A percentile compares a stretch with the other conserved stretches of the same genome.
phyloP scores from a whole-genome alignment of 1,284 basidiomycete species.

The Earliella scabrosa region DNA sequence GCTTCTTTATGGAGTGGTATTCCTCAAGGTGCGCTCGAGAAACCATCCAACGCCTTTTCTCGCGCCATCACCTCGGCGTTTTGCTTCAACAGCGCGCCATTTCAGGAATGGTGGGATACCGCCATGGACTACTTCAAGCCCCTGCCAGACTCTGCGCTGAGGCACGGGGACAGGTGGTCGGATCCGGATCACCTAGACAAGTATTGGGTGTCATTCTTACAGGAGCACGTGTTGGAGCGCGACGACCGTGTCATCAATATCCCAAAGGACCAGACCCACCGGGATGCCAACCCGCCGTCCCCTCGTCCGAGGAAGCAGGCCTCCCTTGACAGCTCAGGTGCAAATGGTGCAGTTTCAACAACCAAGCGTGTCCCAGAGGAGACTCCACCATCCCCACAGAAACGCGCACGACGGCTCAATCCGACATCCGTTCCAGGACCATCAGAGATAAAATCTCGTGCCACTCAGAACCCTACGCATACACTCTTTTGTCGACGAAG shows the following conservation, averaged over 20 bases:
- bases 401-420: no score
- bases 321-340: no score
- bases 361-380: no score
- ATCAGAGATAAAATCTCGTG: no score
- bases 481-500: no score
- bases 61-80: neutral
- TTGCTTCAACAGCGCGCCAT: neutral
- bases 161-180: neutral
- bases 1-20: neutral
- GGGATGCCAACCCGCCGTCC: no score
- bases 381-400: no score
- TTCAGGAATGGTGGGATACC: neutral
- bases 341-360: no score
- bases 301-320: no score
- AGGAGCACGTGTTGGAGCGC: neutral
- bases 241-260: constrained; percentile 4
- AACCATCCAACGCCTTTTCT: neutral
- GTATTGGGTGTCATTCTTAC: constrained; percentile 10
- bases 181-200: constrained; percentile 3
- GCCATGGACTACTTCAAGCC: neutral
- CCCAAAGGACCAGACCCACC: no score
- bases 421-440: no score
- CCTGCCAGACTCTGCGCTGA: neutral
- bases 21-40: neutral
- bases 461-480: no score